Conservation (phyloP, 176 grass and related monocot species). For the Triticum aestivum region IWGSC_CS_RefSeq_v2.1 NC_057810.1:666580435-666580934, state of each 20-base stretch:
- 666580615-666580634: constrained; percentile 89
- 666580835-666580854: constrained; percentile 76
- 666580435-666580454: neutral
- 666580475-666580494: neutral
- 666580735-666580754: neutral
- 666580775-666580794: neutral
- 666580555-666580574: neutral
- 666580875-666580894: constrained; percentile 65
- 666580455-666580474: neutral
- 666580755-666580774: neutral
- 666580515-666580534: neutral
- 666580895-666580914: constrained; percentile 57
- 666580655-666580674: constrained; percentile 68
- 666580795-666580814: neutral
- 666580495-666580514: neutral
- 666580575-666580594: constrained; percentile 89
- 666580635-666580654: constrained; percentile 81
- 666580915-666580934: constrained; percentile 34
- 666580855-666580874: constrained; percentile 56
- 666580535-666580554: neutral
- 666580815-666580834: constrained; percentile 39
- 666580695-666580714: constrained; percentile 24
- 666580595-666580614: constrained; percentile 88
- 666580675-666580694: constrained; percentile 53
- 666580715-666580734: neutral